phyloP scores from a whole-genome alignment of 768 basidiomycete species.

The Pisolithus sp. region DNA sequence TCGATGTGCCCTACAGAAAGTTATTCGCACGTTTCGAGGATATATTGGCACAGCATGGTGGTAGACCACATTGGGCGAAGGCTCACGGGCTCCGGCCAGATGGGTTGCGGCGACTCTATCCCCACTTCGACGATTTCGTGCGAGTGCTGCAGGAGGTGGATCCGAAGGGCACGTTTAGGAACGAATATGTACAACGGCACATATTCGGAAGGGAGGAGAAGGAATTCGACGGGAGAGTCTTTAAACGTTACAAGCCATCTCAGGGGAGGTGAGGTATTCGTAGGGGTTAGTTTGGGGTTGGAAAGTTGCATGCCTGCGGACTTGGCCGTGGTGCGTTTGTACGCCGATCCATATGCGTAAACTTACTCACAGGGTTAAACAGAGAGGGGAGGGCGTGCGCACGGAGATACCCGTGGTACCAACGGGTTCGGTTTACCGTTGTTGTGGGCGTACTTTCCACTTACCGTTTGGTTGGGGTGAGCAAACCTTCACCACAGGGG shows the following conservation, averaged over 20 bases:
- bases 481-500: no score
- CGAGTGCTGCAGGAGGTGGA: constrained; percentile 64
- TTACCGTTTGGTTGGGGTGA: no score
- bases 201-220: constrained; percentile 55
- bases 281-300: neutral
- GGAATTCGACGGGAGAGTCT: constrained; percentile 38
- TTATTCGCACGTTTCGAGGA: constrained; percentile 73
- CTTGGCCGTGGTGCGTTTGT: neutral
- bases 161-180: constrained; percentile 71
- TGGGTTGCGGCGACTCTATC: constrained; percentile 63
- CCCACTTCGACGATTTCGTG: constrained; percentile 74
- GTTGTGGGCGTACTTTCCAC: no score
- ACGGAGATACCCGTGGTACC: no score
- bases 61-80: constrained; percentile 97
- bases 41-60: constrained; percentile 62
- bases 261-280: constrained; percentile 3
- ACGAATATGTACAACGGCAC: constrained; percentile 86
- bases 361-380: no score
- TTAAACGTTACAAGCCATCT: constrained; percentile 30
- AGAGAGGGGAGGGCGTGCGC: no score
- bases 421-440: no score
- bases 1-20: constrained; percentile 72
- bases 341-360: neutral
- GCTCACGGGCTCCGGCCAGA: constrained; percentile 68
- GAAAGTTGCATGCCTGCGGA: neutral